A percentile compares a stretch with the other conserved stretches of the same genome.
These are phyloP conservation scores for Aspergillus spinulosporus DNA, from an alignment of 2,329 filamentous ascomycete species.

Conservation along the genomic window DNA sequence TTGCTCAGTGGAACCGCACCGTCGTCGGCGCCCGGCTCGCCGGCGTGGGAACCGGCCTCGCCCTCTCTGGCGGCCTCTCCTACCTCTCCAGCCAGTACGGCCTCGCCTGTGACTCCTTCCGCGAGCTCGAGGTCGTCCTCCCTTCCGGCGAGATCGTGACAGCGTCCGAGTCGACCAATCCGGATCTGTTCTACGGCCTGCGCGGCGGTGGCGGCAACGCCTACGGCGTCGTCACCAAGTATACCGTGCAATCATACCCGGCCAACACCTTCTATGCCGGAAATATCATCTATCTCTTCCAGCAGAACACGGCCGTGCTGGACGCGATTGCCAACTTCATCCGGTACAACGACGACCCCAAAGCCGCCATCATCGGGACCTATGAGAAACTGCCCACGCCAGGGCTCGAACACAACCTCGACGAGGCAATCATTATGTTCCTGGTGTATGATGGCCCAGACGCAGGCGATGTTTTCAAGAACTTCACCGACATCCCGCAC, in stretches of 20 bases:
- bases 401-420: constrained; percentile 4
- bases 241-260: constrained; percentile 9
- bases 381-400: constrained; percentile 14
- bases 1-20: constrained; percentile 11
- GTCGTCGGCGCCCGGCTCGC: constrained; percentile 13
- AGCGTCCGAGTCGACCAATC: constrained; percentile 50
- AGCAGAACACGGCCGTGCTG: constrained; percentile 4
- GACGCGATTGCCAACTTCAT: constrained; percentile 12
- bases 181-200: constrained; percentile 63
- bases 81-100: constrained; percentile 15
- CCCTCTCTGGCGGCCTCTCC: constrained; percentile 8
- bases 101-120: constrained; percentile 14
- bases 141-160: constrained; percentile 51
- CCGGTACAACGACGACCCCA: constrained; percentile 12
- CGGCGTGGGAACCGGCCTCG: constrained; percentile 10
- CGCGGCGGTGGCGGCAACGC: constrained; percentile 62
- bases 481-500: constrained; percentile 11
- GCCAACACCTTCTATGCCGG: constrained; percentile 13
- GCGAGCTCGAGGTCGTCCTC: constrained; percentile 52
- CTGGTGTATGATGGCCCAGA: constrained; percentile 11
- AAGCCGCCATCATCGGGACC: constrained; percentile 14
- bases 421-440: constrained; percentile 13
- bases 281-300: constrained; percentile 8
- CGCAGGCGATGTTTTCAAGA: neutral
- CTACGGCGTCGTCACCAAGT: constrained; percentile 53